Evolutionary conservation across 768 basidiomycete species (phyloP).

Genomic region (Cubamyces sp.): DNA sequence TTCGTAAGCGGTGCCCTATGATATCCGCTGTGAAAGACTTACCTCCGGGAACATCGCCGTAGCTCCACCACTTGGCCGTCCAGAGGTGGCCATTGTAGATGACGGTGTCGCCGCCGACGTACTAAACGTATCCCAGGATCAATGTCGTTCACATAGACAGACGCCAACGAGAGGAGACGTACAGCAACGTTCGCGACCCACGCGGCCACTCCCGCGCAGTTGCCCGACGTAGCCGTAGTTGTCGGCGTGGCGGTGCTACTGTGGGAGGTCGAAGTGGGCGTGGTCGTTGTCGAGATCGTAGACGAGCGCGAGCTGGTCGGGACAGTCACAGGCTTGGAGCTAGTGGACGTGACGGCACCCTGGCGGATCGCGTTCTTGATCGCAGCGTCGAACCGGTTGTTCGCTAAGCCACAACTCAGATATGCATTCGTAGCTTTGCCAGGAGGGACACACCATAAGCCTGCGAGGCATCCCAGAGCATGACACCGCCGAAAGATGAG

Average conservation of each 20-base stretch:
- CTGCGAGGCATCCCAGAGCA: conserved; percentile 45
- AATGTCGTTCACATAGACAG: not conserved
- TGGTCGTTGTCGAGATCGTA: conserved; percentile 16
- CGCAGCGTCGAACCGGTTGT: conserved; percentile 31
- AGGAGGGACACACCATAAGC: conserved; percentile 10
- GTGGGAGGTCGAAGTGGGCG: conserved; percentile 20
- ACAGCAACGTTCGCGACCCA: conserved; percentile 36
- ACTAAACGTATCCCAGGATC: conserved; percentile 13
- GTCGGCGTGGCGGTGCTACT: conserved; percentile 16
- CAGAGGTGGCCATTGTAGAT: conserved; percentile 34
- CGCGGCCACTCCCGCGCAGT: conserved; percentile 32
- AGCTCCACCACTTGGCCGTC: conserved; percentile 37
- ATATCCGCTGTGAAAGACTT: no score
- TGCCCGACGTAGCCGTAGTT: conserved; percentile 21
- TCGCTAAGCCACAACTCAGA: conserved; percentile 17
- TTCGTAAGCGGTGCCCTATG: no score
- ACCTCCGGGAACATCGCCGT: conserved; percentile 35
- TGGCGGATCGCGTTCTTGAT: conserved; percentile 30
- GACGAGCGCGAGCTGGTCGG: conserved; percentile 14
- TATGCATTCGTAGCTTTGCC: not conserved
- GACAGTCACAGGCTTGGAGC: conserved; percentile 18
- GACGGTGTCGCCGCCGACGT: conserved; percentile 33
- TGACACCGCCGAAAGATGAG: conserved; percentile 68
- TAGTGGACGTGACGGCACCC: conserved; percentile 16
- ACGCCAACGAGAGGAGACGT: conserved; percentile 8